These are phyloP conservation scores for Artomyces pyxidatus DNA, from an alignment of 768 basidiomycete species.

Conservation along the genomic window DNA sequence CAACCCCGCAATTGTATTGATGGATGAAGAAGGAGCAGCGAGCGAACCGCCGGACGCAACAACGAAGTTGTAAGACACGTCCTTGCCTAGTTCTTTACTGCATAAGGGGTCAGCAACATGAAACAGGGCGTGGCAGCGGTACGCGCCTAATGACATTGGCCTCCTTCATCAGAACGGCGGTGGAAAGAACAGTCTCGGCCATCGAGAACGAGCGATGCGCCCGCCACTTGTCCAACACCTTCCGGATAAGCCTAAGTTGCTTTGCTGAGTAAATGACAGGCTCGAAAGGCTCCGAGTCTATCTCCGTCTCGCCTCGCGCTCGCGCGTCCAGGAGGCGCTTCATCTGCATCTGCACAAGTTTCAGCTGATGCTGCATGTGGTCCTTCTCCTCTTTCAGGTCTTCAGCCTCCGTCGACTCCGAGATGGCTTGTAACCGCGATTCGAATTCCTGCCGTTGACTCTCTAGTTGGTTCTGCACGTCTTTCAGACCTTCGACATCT, in stretches of 20 bases:
- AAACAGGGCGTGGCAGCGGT: constrained; percentile 8
- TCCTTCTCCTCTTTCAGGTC: constrained; percentile 86
- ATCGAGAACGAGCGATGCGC: constrained; percentile 81
- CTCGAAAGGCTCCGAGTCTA: constrained; percentile 58
- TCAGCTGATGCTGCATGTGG: constrained; percentile 86
- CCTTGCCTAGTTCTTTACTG: constrained; percentile 82
- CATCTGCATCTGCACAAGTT: constrained; percentile 75
- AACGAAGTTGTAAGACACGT: constrained; percentile 88
- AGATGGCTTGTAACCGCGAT: constrained; percentile 49
- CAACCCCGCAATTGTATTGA: constrained; percentile 79
- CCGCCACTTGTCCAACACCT: constrained; percentile 81
- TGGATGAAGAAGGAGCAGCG: constrained; percentile 71
- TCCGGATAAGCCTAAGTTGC: constrained; percentile 76
- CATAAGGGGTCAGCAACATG: background rate
- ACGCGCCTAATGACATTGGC: constrained; percentile 85
- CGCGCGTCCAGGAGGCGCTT: constrained; percentile 70
- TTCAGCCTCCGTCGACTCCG: constrained; percentile 71
- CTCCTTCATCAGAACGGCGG: constrained; percentile 84
- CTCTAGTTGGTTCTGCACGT: constrained; percentile 66
- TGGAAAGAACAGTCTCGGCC: constrained; percentile 82
- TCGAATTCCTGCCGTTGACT: constrained; percentile 40
- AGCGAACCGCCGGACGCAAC: constrained; percentile 78
- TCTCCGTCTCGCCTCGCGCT: constrained; percentile 67
- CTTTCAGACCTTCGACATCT: constrained; percentile 58
- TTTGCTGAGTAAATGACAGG: constrained; percentile 75